Evolutionary conservation across 306 rosid species (phyloP).

Genomic region (Cucumis cinereus): DNA sequence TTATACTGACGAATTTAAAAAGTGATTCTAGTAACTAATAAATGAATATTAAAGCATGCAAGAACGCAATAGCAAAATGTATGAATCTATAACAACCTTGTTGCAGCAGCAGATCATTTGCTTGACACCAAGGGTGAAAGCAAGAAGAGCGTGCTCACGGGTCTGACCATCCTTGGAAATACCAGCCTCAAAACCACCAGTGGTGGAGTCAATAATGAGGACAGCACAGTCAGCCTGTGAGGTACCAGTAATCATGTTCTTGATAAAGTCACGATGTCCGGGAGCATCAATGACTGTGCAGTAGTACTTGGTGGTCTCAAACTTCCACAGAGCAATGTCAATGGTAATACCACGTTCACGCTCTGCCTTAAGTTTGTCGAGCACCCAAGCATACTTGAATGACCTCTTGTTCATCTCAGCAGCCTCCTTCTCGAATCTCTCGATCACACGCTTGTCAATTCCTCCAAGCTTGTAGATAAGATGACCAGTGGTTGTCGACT

Average conservation of each 20-base stretch:
- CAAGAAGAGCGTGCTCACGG: constrained; percentile 16
- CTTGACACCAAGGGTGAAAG: constrained; percentile 16
- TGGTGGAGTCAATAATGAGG: constrained; percentile 17
- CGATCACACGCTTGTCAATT: constrained; percentile 18
- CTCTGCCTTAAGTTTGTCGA: constrained; percentile 15
- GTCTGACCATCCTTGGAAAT: constrained; percentile 18
- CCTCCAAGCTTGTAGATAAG: constrained; percentile 22
- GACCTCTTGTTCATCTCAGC: constrained; percentile 20
- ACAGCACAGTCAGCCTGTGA: constrained; percentile 36
- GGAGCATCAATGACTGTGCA: constrained; percentile 51
- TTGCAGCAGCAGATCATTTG: constrained; percentile 17
- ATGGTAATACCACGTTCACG: constrained; percentile 20
- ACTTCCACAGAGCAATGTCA: constrained; percentile 15
- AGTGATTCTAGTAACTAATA: too few species aligned
- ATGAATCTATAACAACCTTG: constrained; percentile 1
- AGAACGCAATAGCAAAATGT: neutral
- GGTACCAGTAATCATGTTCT: constrained; percentile 48
- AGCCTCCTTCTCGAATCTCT: constrained; percentile 18
- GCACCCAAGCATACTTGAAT: constrained; percentile 16
- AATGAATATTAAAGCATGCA: too few species aligned
- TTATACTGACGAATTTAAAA: too few species aligned
- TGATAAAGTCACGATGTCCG: constrained; percentile 22
- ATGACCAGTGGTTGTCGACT: constrained; percentile 17
- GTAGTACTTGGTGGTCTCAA: constrained; percentile 27
- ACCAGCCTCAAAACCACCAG: constrained; percentile 17